Conservation (phyloP, 2,329 filamentous ascomycete species). For the Alternaria triticimaculans region DNA sequence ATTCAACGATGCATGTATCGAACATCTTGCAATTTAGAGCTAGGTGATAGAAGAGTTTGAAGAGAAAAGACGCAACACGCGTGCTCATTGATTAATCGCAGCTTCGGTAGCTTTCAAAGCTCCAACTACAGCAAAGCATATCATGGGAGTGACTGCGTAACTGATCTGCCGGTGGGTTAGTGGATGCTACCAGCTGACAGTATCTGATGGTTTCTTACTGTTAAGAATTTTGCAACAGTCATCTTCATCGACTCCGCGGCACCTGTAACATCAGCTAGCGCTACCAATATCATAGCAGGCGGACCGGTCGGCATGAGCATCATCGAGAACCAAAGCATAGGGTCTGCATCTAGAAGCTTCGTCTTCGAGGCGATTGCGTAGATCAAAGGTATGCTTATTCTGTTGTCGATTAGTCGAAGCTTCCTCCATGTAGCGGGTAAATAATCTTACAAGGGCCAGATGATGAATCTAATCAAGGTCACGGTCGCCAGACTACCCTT, state of each 20-base stretch:
- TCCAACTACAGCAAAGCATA: conserved; percentile 54
- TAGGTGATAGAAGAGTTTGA: not conserved
- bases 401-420: conserved; percentile 10
- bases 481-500: conserved; percentile 60
- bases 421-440: not conserved
- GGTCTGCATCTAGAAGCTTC: conserved; percentile 60
- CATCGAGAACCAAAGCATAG: conserved; percentile 70
- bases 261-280: conserved; percentile 58
- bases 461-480: conserved; percentile 62
- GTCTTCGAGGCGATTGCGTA: conserved; percentile 63
- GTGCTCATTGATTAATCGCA: conserved; percentile 8
- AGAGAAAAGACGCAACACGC: not conserved
- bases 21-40: not conserved
- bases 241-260: conserved; percentile 57
- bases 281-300: conserved; percentile 61
- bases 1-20: not conserved
- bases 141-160: conserved; percentile 53
- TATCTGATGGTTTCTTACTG: conserved; percentile 41
- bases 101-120: conserved; percentile 47
- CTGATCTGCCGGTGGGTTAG: conserved; percentile 41
- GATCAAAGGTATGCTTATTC: conserved; percentile 61
- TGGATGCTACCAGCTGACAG: not conserved
- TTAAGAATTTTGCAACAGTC: conserved; percentile 61
- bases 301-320: conserved; percentile 66
- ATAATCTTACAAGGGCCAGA: conserved; percentile 60